Conservation (phyloP, 2,329 filamentous ascomycete genomes). For the Cladosporium austrohemisphaericum region DNA sequence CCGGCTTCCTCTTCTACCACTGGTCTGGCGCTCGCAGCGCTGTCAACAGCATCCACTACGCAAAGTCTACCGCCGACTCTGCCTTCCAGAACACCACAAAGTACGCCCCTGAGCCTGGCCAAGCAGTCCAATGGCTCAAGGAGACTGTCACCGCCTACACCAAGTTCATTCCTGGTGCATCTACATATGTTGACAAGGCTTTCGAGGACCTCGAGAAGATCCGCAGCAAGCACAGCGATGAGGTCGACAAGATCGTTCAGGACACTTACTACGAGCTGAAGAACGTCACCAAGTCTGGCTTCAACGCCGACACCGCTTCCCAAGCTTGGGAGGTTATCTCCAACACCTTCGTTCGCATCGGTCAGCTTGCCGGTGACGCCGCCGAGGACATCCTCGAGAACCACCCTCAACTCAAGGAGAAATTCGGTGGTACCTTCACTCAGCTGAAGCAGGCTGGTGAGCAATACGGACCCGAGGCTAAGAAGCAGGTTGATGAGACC, state of each 20-base stretch:
- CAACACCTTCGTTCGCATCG: constrained; percentile 58
- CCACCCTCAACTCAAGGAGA: constrained; percentile 69
- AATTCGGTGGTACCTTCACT: constrained; percentile 64
- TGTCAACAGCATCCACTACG: constrained; percentile 51
- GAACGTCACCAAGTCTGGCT: constrained; percentile 52
- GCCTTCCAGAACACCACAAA: constrained; percentile 57
- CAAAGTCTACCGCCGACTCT: constrained; percentile 58
- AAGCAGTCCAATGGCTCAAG: constrained; percentile 64
- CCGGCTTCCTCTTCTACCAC: constrained; percentile 52
- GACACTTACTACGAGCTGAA: constrained; percentile 67
- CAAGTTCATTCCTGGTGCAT: constrained; percentile 67
- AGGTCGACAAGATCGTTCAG: constrained; percentile 65
- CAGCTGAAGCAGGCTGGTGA: constrained; percentile 67
- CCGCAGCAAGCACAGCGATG: constrained; percentile 62
- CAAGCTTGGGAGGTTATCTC: constrained; percentile 61
- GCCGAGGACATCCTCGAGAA: constrained; percentile 65
- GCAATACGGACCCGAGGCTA: constrained; percentile 68
- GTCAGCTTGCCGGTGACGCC: constrained; percentile 60
- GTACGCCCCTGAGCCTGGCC: constrained; percentile 60
- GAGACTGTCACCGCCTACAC: constrained; percentile 66
- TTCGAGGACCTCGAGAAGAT: constrained; percentile 70
- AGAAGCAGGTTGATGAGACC: constrained; percentile 70
- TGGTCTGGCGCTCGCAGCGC: constrained; percentile 50
- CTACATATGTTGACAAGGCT: constrained; percentile 62
- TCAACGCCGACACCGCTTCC: constrained; percentile 60